These are phyloP conservation scores for Metschnikowia vanudenii DNA, from an alignment of 805 yeast genomes.

Conservation along the genomic window DNA sequence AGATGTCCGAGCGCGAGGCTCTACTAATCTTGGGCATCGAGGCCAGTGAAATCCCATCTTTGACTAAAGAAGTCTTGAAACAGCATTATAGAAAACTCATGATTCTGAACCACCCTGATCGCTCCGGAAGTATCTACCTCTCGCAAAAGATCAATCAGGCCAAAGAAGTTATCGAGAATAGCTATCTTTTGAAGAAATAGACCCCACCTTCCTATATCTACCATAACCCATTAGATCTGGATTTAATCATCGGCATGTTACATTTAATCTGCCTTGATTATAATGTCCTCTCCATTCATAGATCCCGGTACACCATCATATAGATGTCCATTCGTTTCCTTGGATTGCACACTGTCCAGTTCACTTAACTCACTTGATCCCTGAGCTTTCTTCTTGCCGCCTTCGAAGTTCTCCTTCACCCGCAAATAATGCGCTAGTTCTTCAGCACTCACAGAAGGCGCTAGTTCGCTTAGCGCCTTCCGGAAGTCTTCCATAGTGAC, in stretches of 20 bases:
- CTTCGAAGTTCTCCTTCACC: constrained; percentile 82
- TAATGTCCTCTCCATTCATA: constrained; percentile 2
- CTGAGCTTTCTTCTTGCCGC: constrained; percentile 46
- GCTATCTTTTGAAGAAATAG: constrained; percentile 32
- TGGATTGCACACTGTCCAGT: neutral
- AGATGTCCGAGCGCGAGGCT: constrained; percentile 47
- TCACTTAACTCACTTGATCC: neutral
- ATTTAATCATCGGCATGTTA: neutral
- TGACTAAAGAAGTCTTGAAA: constrained; percentile 28
- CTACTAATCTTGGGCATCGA: constrained; percentile 40
- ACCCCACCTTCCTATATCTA: too few relatives aligned
- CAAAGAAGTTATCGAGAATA: constrained; percentile 38
- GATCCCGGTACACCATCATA: neutral
- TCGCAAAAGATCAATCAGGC: constrained; percentile 45
- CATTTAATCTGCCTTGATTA: neutral
- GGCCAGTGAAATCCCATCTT: constrained; percentile 33
- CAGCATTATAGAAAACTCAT: constrained; percentile 39
- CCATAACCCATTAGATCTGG: neutral
- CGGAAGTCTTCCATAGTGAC: constrained; percentile 73
- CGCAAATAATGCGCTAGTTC: constrained; percentile 79
- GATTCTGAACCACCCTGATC: constrained; percentile 44
- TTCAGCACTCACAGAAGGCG: constrained; percentile 84
- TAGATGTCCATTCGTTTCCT: neutral
- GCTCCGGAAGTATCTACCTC: constrained; percentile 39
- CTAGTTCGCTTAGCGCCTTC: constrained; percentile 68